phyloP scores from a whole-genome alignment of 192 early-diverging fungal species.

The Diversispora eburnea region DNA sequence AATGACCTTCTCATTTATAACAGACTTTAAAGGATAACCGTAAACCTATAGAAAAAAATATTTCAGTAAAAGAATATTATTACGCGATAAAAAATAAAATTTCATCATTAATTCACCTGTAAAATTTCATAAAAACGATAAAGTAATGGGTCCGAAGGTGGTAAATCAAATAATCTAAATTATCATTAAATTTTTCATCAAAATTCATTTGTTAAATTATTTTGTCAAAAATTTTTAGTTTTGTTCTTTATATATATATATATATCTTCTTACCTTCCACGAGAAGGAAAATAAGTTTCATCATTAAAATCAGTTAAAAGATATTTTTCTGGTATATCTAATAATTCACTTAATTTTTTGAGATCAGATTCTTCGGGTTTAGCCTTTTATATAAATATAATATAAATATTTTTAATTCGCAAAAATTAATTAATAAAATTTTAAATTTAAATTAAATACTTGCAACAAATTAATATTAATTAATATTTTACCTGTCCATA shows the following conservation, averaged over 20 bases:
- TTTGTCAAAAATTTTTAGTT: background rate
- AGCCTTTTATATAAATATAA: constrained; percentile 32
- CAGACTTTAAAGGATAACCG: constrained; percentile 43
- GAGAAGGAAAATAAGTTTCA: constrained; percentile 36
- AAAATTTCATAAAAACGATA: constrained; percentile 47
- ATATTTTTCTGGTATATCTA: constrained; percentile 36
- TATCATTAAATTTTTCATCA: background rate
- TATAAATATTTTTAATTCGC: background rate
- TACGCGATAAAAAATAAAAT: background rate
- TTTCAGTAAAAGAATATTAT: background rate
- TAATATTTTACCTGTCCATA: constrained; percentile 55
- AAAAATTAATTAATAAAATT: background rate
- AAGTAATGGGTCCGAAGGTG: constrained; percentile 44
- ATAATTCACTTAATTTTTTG: constrained; percentile 31
- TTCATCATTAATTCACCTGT: constrained; percentile 25
- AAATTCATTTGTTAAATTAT: background rate
- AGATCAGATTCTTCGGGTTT: constrained; percentile 38
- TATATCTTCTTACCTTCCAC: constrained; percentile 37
- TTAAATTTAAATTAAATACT: background rate
- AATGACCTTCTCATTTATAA: constrained; percentile 46
- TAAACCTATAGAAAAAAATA: constrained; percentile 16
- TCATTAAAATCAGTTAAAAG: constrained; percentile 32
- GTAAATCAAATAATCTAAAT: constrained; percentile 35
- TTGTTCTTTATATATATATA: background rate
- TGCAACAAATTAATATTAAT: background rate